Percentiles rank a stretch among this genome's conserved stretches.
phyloP scores from a whole-genome alignment of 2,329 filamentous ascomycete species.

The Penicillium sp. region DNA sequence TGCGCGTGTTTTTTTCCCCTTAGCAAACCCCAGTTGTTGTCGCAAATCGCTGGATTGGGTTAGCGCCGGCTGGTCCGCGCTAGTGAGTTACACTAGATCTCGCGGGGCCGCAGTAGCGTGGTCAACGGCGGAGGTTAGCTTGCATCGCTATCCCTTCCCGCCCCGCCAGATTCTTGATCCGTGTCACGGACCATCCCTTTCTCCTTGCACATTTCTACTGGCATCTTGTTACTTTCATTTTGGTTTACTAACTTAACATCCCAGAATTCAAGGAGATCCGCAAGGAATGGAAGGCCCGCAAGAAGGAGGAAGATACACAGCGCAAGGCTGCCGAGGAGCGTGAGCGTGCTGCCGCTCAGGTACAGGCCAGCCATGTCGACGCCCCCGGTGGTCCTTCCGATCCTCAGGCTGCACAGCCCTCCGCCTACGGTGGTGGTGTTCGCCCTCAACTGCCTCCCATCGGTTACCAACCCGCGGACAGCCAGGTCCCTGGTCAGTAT shows the following conservation, averaged over 20 bases:
- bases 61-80: constrained; percentile 39
- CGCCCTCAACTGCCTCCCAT: constrained; percentile 72
- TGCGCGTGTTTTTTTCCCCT: constrained; percentile 6
- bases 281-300: constrained; percentile 98
- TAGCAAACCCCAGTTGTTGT: constrained; percentile 26
- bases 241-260: constrained; percentile 19
- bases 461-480: constrained; percentile 63
- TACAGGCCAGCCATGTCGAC: constrained; percentile 41
- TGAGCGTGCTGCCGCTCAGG: constrained; percentile 63
- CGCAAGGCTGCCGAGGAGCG: constrained; percentile 89
- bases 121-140: constrained; percentile 40
- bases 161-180: constrained; percentile 5
- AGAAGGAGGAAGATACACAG: constrained; percentile 94
- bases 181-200: constrained; percentile 1
- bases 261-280: constrained; percentile 98
- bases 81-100: constrained; percentile 51
- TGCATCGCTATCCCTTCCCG: constrained; percentile 23
- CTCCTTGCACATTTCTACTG: neutral
- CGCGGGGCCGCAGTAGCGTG: constrained; percentile 57
- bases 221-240: neutral
- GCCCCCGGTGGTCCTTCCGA: constrained; percentile 50
- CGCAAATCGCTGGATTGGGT: constrained; percentile 40
- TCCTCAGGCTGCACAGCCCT: constrained; percentile 44
- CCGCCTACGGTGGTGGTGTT: constrained; percentile 50
- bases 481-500: constrained; percentile 61